Conservation (phyloP, 2,329 filamentous ascomycete species). For the Xylariales sp. region DNA sequence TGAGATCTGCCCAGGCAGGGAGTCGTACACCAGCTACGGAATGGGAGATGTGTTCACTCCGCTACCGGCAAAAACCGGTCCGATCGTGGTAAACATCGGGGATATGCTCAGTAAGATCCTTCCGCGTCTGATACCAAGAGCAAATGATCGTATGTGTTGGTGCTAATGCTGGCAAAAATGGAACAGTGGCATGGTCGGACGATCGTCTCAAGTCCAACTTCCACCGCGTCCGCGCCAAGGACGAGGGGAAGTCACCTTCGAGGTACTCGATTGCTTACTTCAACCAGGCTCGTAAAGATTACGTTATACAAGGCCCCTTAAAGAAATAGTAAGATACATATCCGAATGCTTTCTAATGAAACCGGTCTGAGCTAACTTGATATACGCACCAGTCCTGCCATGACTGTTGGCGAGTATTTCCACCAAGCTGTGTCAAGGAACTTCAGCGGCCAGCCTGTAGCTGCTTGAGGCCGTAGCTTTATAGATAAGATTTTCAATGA, state of each 20-base stretch:
- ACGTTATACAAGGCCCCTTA: conserved; percentile 50
- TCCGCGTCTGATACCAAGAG: too few relatives aligned
- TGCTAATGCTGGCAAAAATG: too few relatives aligned
- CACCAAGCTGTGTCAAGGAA: too few relatives aligned
- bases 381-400: too few relatives aligned
- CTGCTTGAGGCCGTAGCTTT: too few relatives aligned
- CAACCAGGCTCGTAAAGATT: conserved; percentile 55
- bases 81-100: conserved; percentile 59
- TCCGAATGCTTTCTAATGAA: too few relatives aligned
- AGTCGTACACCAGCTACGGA: conserved; percentile 51
- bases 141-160: too few relatives aligned
- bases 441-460: too few relatives aligned
- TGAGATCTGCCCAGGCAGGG: conserved; percentile 58
- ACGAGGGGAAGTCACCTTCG: conserved; percentile 43
- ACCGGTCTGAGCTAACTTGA: too few relatives aligned
- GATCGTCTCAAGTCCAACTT: conserved; percentile 61
- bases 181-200: conserved; percentile 62
- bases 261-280: conserved; percentile 61
- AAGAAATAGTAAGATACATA: too few relatives aligned
- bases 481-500: too few relatives aligned
- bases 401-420: too few relatives aligned
- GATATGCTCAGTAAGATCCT: conserved; percentile 60
- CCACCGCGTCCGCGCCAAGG: conserved; percentile 56
- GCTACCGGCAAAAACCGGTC: conserved; percentile 43
- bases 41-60: conserved; percentile 57